Evolutionary conservation across 2,329 filamentous ascomycete genomes (phyloP), one percentile per base, ranked within the genome.

Genomic region (Orbilia quercus): DNA sequence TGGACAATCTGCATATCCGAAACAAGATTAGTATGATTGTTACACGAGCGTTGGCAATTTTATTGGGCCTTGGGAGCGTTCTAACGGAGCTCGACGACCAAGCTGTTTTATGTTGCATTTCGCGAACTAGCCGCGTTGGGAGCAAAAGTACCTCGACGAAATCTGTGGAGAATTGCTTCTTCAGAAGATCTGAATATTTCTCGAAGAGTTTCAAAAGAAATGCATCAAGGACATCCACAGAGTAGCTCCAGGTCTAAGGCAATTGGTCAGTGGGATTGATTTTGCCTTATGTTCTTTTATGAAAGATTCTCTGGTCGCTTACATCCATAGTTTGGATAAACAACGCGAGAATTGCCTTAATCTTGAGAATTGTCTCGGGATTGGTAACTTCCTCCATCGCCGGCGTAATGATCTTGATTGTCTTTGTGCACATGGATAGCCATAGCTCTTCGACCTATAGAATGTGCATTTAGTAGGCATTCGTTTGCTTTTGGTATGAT

Each of bases 261-360:
- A 77, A 60, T 74, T 44, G 69, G 57, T 55, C 34, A 31, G 38
- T n/a, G 23, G 9, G 18, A 22, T 28, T 50, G 48, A 44, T 42
- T 66, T 6, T 31, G 22, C 31, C 31, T 16, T 12, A 5, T 16
- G 42, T 5, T 28, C n/a, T n/a, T 22, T 4, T 9, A 25, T 51
- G 11, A 34, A 11, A 18, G 7, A 2, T 40, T 58, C 22, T 48
- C 9, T 31, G 31, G 22, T 16, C 51, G 78, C 85, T 79, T 80
- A 91, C 91, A 84, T 96, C 92, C 94, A 99, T 97, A 0, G 95
- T 98, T 79, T 99, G 91, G 78, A 98, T 96, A 80, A 99, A 99
- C 12, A 99, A 84, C 2, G 93, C 91, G 78, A 98, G 89, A 23
- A 96, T 87, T 48, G 92, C 92, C 81, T 99, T 99, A 78, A 97